Evolutionary conservation across 228 moss, liverwort and hornwort species (phyloP).

Genomic region (Sphagnum magellanicum): DNA sequence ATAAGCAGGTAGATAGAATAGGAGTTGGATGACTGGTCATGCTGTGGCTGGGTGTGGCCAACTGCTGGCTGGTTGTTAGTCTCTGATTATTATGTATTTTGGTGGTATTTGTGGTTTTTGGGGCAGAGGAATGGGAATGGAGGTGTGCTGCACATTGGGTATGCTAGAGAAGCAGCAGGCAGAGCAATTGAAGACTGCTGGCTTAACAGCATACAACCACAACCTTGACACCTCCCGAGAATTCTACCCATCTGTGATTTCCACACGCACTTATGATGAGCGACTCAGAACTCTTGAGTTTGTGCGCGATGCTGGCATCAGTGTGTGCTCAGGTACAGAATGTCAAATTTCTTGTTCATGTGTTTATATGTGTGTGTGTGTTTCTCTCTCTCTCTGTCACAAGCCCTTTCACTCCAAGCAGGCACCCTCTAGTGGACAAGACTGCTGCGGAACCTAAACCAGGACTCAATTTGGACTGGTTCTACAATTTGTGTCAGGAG

Average conservation of each 20-base stretch:
- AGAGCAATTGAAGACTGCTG: conserved; percentile 85
- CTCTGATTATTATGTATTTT: no score
- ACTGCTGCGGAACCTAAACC: no score
- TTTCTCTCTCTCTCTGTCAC: not conserved
- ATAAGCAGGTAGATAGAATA: not conserved
- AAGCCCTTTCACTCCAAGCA: no score
- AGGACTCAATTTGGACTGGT: not conserved
- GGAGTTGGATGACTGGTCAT: not conserved
- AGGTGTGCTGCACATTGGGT: conserved; percentile 98
- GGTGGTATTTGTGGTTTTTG: not conserved
- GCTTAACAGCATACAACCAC: conserved; percentile 97
- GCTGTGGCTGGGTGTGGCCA: no score
- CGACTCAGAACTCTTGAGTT: conserved; percentile 84
- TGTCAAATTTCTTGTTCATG: not conserved
- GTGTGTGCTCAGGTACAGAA: conserved; percentile 89
- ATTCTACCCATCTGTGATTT: conserved; percentile 79
- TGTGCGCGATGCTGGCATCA: conserved; percentile 85
- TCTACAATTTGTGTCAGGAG: conserved; percentile 35
- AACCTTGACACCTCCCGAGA: conserved; percentile 95
- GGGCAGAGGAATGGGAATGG: conserved; percentile 94
- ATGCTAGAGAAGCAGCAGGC: conserved; percentile 99
- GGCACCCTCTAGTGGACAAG: no score
- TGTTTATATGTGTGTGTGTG: not conserved
- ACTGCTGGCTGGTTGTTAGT: no score
- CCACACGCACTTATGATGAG: conserved; percentile 92